Evolutionary conservation across 176 grass and related monocot species (phyloP), one percentile per base, ranked within the genome.

Genomic region (Cenchrus fungigraminus): DNA sequence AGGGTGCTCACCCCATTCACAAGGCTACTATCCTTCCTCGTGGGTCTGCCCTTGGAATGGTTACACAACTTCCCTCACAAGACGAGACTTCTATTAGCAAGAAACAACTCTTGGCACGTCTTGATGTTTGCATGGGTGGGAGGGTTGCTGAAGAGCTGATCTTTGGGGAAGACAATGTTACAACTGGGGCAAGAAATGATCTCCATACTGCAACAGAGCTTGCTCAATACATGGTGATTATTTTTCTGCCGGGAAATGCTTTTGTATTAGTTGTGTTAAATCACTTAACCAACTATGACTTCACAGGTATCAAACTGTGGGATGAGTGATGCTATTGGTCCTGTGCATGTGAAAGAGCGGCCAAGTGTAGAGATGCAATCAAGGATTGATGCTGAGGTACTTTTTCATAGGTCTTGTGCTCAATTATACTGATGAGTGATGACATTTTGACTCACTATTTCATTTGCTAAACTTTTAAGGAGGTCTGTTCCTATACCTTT

Each of bases 41-140:
- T 73, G 97, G 97, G 62, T 92, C 93, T 73, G 97, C 94, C 9
- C 88, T 99, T 64, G 97, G 97, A 82, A 99, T 99, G 97, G 97
- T 99, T 6, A 99, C 97, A 34, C 97, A 96, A 76, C 94, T 97
- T 72, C 97, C 97, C 44, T 88, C 94, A 81, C 97, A 99, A 85
- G 97, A 97, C 65, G 97, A 99, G 65, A 99, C 90, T 72, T 99
- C 97, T 82, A 83, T 99, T 77, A 99, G 97, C 94, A 99, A 94
- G 87, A 98, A 88, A 82, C 97, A 99, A 76, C 81, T 99, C 62
- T 82, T 97, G 77, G 97, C 97, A 43, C 90, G 97, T 58, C 97
- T 99, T 85, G 97, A 99, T 86, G 93, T 99, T 84, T 99, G 97
- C 81, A 99, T 99, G 97, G 97, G 97, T 14, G 97, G 97, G 25